Percentiles rank a stretch among this genome's conserved stretches.
Evolutionary conservation across 2,329 filamentous ascomycete genomes (phyloP).

Genomic region (Emmonsiellopsis sp.): DNA sequence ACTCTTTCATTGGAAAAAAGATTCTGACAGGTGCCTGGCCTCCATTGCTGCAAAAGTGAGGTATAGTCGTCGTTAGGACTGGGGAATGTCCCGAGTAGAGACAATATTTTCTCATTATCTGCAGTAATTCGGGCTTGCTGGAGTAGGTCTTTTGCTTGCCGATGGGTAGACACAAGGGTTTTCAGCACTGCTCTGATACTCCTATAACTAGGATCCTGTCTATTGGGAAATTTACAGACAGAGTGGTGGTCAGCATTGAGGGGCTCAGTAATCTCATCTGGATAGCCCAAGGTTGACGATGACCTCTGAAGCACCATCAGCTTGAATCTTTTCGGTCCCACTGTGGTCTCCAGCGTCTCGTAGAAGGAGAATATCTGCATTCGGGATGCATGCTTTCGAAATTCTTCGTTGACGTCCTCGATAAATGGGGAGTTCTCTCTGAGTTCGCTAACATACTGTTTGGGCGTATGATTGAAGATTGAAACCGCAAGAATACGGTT

Average conservation of each 20-base stretch:
- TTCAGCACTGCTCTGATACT: slow-evolving; percentile 12
- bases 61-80: not conserved
- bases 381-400: slow-evolving; percentile 10
- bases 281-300: slow-evolving; percentile 18
- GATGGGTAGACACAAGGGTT: slow-evolving; percentile 7
- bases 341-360: slow-evolving; percentile 9
- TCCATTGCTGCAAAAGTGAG: not conserved
- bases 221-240: slow-evolving; percentile 22
- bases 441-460: slow-evolving; percentile 10
- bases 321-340: slow-evolving; percentile 3
- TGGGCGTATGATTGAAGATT: slow-evolving; percentile 10
- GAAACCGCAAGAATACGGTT: slow-evolving; percentile 21
- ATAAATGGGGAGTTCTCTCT: slow-evolving; percentile 9
- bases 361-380: slow-evolving; percentile 13
- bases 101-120: not conserved
- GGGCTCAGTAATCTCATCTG: slow-evolving; percentile 12
- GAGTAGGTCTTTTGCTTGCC: not conserved
- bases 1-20: not conserved
- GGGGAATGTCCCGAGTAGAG: not conserved
- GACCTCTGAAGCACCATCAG: slow-evolving; percentile 17
- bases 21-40: not conserved
- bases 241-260: slow-evolving; percentile 23
- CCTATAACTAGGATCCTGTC: slow-evolving; percentile 18
- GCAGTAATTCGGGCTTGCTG: not conserved
- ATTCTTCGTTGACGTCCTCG: slow-evolving; percentile 12